Evolutionary conservation across 805 yeast genomes (phyloP), one percentile per base, ranked within the genome.

Genomic region (Metschnikowia amazonensis): DNA sequence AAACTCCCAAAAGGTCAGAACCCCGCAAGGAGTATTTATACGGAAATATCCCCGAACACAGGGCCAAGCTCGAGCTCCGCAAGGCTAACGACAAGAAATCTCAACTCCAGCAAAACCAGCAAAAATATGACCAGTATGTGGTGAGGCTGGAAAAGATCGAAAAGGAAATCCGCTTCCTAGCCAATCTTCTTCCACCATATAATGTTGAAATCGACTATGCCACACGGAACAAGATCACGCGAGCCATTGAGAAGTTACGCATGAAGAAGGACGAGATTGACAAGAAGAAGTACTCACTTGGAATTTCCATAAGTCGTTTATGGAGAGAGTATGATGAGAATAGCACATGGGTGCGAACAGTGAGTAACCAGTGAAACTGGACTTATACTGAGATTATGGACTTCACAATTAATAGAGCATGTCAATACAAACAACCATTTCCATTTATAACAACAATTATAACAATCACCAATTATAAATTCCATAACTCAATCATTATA

Each of bases 311-410:
- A 31, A 69, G 74, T 48, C 61, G 75, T 41, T 61, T 70, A 50
- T 70, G 75, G 74, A 60, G 76, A 43, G 72, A 58, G 32, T 62
- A 62, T 40, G 74, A 70, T 46, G 73, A 67, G 41, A 67, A 62
- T 46, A 73, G 69, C 40, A 64, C 70, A 34, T 71, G 75, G 75
- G 74, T 71, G 24, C 59, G 72, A 38, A 57, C 56, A 7, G 61
- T 59, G 18, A 56, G 59, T 45, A 52, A 58, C 36, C 53, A 54
- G 33, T 53, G 27, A 45, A 5, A 7, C 11, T 28, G 18, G 18
- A n/a, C n/a, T n/a, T n/a, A n/a, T n/a, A n/a, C n/a, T n/a, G n/a
- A n/a, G n/a, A n/a, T n/a, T 21, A 21, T 21, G 24, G 24, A 21
- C 24, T 21, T n/a, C n/a, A n/a, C n/a, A n/a, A n/a, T n/a, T n/a